Conservation (phyloP, 306 rosid genomes). For the Corylus avellana region DNA sequence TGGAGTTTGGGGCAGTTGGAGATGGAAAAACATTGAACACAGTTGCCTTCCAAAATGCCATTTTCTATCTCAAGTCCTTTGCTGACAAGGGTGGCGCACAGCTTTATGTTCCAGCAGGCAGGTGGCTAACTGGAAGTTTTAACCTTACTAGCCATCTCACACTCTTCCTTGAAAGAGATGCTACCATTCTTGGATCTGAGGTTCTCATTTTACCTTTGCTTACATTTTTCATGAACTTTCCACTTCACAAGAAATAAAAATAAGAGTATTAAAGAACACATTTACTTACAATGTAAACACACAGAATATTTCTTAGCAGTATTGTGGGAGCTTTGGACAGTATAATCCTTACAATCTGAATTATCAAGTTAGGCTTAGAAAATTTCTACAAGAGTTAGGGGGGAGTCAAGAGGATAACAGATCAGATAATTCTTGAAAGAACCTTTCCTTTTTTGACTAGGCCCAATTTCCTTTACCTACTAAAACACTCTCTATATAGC, state of each 20-base stretch:
- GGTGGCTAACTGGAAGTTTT: slow-evolving; percentile 71
- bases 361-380: background rate
- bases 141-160: slow-evolving; percentile 76
- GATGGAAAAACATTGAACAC: slow-evolving; percentile 73
- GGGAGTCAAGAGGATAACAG: background rate
- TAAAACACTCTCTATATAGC: too few species aligned
- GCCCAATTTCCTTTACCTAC: too few species aligned
- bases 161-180: slow-evolving; percentile 62
- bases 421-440: background rate
- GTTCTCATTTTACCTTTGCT: slow-evolving; percentile 22
- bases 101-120: slow-evolving; percentile 63
- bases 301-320: background rate
- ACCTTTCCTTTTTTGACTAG: background rate
- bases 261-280: background rate
- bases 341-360: background rate
- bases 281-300: too few species aligned
- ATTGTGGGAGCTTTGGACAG: background rate
- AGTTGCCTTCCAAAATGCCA: slow-evolving; percentile 64
- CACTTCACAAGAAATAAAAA: background rate
- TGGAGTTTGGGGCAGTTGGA: slow-evolving; percentile 75
- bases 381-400: background rate
- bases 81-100: slow-evolving; percentile 79
- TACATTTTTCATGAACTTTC: background rate
- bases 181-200: slow-evolving; percentile 65
- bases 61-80: slow-evolving; percentile 69